A percentile compares a stretch with the other conserved stretches of the same genome.
Conservation (phyloP, 2,329 filamentous ascomycete genomes). For the Fusarium sp. region DNA sequence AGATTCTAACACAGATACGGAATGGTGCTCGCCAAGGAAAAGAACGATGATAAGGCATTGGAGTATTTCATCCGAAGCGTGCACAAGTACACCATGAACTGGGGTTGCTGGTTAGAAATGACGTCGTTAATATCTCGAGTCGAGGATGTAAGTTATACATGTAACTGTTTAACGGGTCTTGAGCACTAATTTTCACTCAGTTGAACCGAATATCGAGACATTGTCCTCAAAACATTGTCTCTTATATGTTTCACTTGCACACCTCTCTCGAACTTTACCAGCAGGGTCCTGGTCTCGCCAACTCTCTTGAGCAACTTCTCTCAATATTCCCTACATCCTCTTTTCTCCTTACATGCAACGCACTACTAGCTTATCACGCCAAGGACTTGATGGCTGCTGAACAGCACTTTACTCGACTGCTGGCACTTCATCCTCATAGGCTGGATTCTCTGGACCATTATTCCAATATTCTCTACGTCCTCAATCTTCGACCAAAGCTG, state of each 20-base stretch:
- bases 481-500: slow-evolving; percentile 87
- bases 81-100: slow-evolving; percentile 92
- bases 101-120: slow-evolving; percentile 96
- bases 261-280: slow-evolving; percentile 94
- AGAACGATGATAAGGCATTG: slow-evolving; percentile 87
- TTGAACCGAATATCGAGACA: slow-evolving; percentile 77
- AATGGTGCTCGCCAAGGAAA: slow-evolving; percentile 88
- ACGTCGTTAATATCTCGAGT: slow-evolving; percentile 81
- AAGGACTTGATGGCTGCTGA: slow-evolving; percentile 80
- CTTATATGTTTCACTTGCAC: slow-evolving; percentile 92
- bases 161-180: slow-evolving; percentile 40
- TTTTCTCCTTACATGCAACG: slow-evolving; percentile 90
- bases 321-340: slow-evolving; percentile 87
- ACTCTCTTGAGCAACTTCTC: slow-evolving; percentile 80
- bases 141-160: slow-evolving; percentile 75
- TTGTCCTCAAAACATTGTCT: slow-evolving; percentile 90
- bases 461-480: slow-evolving; percentile 96
- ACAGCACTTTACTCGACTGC: slow-evolving; percentile 78
- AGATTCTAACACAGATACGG: slow-evolving; percentile 72
- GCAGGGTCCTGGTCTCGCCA: slow-evolving; percentile 79
- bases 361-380: slow-evolving; percentile 88
- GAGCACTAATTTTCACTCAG: slow-evolving; percentile 56
- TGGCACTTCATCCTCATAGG: slow-evolving; percentile 79
- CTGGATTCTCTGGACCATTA: slow-evolving; percentile 95
- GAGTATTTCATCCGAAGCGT: slow-evolving; percentile 90